Conservation (phyloP, 441 rosid species). For the Croton setiger region DNA sequence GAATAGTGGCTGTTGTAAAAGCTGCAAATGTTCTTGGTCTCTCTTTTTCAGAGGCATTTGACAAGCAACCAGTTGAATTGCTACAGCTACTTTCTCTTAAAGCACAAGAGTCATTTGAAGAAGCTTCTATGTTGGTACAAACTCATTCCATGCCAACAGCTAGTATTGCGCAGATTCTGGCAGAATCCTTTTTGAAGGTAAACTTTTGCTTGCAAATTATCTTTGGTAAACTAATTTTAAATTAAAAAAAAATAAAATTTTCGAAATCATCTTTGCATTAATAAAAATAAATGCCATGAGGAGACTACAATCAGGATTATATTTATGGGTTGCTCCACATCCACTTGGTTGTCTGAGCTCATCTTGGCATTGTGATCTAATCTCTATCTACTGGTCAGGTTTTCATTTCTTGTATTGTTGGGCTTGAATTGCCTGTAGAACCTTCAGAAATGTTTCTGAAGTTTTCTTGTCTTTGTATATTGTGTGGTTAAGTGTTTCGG, state of each 20-base stretch:
- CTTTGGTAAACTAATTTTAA: constrained; percentile 1
- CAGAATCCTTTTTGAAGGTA: constrained; percentile 98
- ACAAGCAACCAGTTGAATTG: constrained; percentile 83
- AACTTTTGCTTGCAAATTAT: background rate
- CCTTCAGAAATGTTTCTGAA: constrained; percentile 1
- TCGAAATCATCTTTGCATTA: constrained; percentile 6
- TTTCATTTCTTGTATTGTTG: background rate
- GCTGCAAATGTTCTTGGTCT: constrained; percentile 89
- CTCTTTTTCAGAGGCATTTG: constrained; percentile 87
- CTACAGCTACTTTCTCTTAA: constrained; percentile 95
- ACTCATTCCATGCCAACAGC: constrained; percentile 89
- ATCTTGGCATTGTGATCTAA: background rate
- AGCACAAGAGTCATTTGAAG: constrained; percentile 98
- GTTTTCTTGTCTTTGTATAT: background rate
- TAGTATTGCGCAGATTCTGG: constrained; percentile 91
- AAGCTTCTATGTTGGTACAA: constrained; percentile 80
- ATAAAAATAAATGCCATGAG: background rate
- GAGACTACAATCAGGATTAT: background rate
- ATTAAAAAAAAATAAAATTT: no score
- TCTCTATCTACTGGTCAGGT: background rate
- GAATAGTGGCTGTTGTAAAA: constrained; percentile 81
- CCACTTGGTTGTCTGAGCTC: background rate
- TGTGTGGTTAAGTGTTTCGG: background rate
- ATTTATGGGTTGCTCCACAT: background rate
- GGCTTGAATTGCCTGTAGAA: background rate